Evolutionary conservation across 2,329 filamentous ascomycete species (phyloP).

Genomic region (Bipolaris cookei): DNA sequence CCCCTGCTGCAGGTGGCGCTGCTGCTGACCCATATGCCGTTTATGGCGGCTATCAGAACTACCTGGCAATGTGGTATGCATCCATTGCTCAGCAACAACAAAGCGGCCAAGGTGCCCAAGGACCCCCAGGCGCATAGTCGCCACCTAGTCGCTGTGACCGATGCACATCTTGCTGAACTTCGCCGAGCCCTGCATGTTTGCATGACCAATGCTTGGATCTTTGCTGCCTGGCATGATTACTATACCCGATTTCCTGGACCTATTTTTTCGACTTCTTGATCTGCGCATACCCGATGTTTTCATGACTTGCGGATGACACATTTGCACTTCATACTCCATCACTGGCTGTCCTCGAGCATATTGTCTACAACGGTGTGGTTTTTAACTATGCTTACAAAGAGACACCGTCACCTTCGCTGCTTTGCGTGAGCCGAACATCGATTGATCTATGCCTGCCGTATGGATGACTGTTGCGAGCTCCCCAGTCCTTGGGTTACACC

Average conservation of each 20-base stretch:
- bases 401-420: slow-evolving; percentile 10
- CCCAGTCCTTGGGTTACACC: slow-evolving; percentile 1
- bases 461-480: slow-evolving; percentile 16
- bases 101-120: slow-evolving; percentile 36
- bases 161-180: slow-evolving; percentile 46
- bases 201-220: slow-evolving; percentile 43
- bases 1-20: slow-evolving; percentile 58
- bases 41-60: slow-evolving; percentile 83
- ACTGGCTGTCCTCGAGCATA: slow-evolving; percentile 9
- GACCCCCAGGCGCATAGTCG: slow-evolving; percentile 46
- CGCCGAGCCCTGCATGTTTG: slow-evolving; percentile 48
- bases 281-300: slow-evolving; percentile 23
- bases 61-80: slow-evolving; percentile 81
- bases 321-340: slow-evolving; percentile 25
- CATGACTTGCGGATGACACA: slow-evolving; percentile 30
- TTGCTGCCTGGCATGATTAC: slow-evolving; percentile 36
- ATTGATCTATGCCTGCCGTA: slow-evolving; percentile 18
- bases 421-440: slow-evolving; percentile 24
- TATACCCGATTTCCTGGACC: slow-evolving; percentile 21
- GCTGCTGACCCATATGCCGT: slow-evolving; percentile 67
- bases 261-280: slow-evolving; percentile 32
- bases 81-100: slow-evolving; percentile 64
- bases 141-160: slow-evolving; percentile 41
- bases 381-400: slow-evolving; percentile 5
- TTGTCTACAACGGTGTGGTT: slow-evolving; percentile 9